Evolutionary conservation across 2,329 filamentous ascomycete species (phyloP), one percentile per base, ranked within the genome.

Genomic region (Cordyceps tenuipes): DNA sequence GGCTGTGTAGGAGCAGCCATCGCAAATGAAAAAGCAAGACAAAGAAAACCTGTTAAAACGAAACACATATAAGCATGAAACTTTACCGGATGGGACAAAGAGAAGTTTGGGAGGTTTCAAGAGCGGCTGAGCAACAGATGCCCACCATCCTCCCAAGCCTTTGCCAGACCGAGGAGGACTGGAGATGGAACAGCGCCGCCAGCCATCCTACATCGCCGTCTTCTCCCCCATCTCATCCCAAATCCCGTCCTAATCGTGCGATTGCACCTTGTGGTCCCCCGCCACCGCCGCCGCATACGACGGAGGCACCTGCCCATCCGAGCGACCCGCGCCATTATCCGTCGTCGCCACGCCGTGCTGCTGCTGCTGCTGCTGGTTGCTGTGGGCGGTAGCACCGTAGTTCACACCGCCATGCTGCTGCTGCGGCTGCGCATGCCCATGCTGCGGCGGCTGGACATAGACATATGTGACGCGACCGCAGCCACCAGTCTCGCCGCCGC

Each of bases 221-320:
- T 44, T 44, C 53, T 23, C 23, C 23, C 23, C 3, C 23, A n/a
- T 41, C 34, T n/a, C n/a, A n/a, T n/a, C n/a, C n/a, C n/a, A n/a
- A n/a, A n/a, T n/a, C n/a, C 5, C 46, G 50, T 31, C 41, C 34
- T 62, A 61, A 54, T 49, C 57, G 49, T 59, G 51, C 52, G 59
- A 50, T 80, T 97, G 94, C 55, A 97, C 80, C 82, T 97, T 97
- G 75, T 97, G 77, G 70, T 97, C 93, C 1, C 90, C 91, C 68
- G 87, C 87, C 62, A 97, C 87, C 52, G 91, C 93, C 75, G 97
- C 90, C 17, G 89, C 88, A 73, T 97, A 97, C 15, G 88, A 90
- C 4, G 94, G 93, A 47, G 93, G 92, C 43, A 83, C 79, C 59
- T 55, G 51, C 0, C 36, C 59, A 9, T 60, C 52, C 3, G 59